Evolutionary conservation across 148 eudicot genomes (phyloP), one percentile per base, ranked within the genome.

Genomic region (Vaccinium corymbosum): DNA sequence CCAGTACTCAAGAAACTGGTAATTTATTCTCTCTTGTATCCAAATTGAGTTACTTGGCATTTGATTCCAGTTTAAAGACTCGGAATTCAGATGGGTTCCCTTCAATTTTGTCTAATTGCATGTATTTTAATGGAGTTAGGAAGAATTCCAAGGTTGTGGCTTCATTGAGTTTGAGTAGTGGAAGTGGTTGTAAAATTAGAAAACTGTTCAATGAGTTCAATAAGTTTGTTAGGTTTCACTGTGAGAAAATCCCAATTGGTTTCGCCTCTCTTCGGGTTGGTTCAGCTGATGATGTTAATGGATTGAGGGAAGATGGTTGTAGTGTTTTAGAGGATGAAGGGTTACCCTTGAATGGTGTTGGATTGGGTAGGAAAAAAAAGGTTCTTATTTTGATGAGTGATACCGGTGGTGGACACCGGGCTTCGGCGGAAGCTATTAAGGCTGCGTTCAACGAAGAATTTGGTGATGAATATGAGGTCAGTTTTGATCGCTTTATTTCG

Each of bases 311-410:
- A 81, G 87, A 86, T 89, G 97, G 89, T 52, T 57, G 76, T 89
- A 91, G 88, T 57, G 90, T 87, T 80, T 83, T 94, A 87, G 93
- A 93, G 68, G 90, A 86, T 73, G 89, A 86, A 19, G 89, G 85
- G 50, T 16, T 87, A 68, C 87, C 90, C 25, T 29, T 82, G 49
- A 88, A 87, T 88, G 94, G 89, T 32, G 90, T 88, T 59, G 91
- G 61, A 68, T 32, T 86, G 19, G 88, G 85, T 17, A 22, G 74
- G n/a, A 88, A 93, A 1, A 94, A 94, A 86, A 92, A 95, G 64
- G 99, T 97, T 38, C 85, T 97, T 53, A 94, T 97, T 83, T 92
- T 97, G 93, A 97, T 97, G 99, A 97, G 99, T 86, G 99, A 97
- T 88, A 97, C 99, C 3, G 99, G 99, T 61, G 99, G 99, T 9